Conservation (phyloP, 805 yeast species). For the Cyberlindnera xishuangbannaensis region DNA sequence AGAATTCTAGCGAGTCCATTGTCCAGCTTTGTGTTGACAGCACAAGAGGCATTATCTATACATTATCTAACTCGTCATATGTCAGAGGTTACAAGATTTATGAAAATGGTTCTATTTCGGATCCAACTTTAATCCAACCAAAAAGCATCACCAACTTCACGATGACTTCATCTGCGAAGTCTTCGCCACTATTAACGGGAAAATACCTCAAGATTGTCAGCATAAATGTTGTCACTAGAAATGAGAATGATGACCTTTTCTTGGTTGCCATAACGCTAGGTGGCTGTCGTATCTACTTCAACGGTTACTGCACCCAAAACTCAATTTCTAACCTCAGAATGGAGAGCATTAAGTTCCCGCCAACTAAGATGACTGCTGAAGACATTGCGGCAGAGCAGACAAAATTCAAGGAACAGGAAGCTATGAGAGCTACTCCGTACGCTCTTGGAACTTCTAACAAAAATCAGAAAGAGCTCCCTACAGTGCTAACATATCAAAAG, state of each 20-base stretch:
- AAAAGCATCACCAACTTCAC: slow-evolving; percentile 33
- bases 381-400: slow-evolving; percentile 20
- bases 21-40: slow-evolving; percentile 74
- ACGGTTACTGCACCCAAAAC: slow-evolving; percentile 33
- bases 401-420: slow-evolving; percentile 26
- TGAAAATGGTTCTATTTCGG: slow-evolving; percentile 35
- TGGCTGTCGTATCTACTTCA: slow-evolving; percentile 71
- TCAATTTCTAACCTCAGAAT: slow-evolving; percentile 36
- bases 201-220: slow-evolving; percentile 57
- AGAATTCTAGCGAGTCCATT: slow-evolving; percentile 41
- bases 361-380: slow-evolving; percentile 39
- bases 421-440: slow-evolving; percentile 26
- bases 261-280: slow-evolving; percentile 73
- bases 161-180: slow-evolving; percentile 39
- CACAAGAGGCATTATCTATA: slow-evolving; percentile 69
- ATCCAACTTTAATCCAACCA: slow-evolving; percentile 33
- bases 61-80: slow-evolving; percentile 76
- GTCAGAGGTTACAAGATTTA: slow-evolving; percentile 70
- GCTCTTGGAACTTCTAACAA: slow-evolving; percentile 14
- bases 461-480: slow-evolving; percentile 21
- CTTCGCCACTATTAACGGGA: slow-evolving; percentile 49
- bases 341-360: slow-evolving; percentile 59
- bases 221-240: slow-evolving; percentile 52
- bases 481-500: slow-evolving; percentile 44
- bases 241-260: slow-evolving; percentile 64